Evolutionary conservation across 139 green algal species (phyloP), one percentile per base, ranked within the genome.

Genomic region (Gonium pectorale): DNA sequence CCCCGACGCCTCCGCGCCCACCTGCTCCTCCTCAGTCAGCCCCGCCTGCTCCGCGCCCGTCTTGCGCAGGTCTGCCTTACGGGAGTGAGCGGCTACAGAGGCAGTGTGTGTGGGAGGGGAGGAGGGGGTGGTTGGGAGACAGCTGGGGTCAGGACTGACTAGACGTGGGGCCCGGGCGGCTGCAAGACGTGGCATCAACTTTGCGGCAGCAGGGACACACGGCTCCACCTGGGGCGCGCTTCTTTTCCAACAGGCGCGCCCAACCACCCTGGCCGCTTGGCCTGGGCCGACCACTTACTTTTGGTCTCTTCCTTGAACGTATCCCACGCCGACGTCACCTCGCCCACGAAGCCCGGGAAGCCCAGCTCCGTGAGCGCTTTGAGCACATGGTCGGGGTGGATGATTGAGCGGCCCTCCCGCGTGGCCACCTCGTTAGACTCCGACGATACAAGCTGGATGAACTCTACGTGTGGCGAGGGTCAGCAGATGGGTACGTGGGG

Each of bases 351-450:
- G 8, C 79, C 54, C 35, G 78, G 70, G 86, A 96, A 96, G 40
- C 91, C 92, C 67, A 96, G 78, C 54, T 94, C 78, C 33, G 86
- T 80, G 26, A 96, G 71, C n/a, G 93, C 91, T 0, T 72, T 62
- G 15, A 96, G n/a, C 8, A 96, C 88, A 70, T 95, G 89, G 67
- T 94, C 93, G 2, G 93, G 93, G 38, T 80, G 82, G 69, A 96
- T 96, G 35, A 92, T 95, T 22, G 72, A 74, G 66, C 91, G 90
- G 62, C 91, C 86, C 31, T 95, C 90, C 0, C 51, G 54, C 64
- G 73, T 88, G 71, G 92, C 90, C 38, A 95, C 78, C 22, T 91
- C 86, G 63, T 96, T 96, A 27, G 93, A 88, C 62, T 94, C 87
- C 3, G 69, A 82, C 2, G 78, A 88, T 24, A 93, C 44, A 66